Evolutionary conservation across 352 stramenopile species (phyloP).

Genomic region (Elongisporangium undulatum): DNA sequence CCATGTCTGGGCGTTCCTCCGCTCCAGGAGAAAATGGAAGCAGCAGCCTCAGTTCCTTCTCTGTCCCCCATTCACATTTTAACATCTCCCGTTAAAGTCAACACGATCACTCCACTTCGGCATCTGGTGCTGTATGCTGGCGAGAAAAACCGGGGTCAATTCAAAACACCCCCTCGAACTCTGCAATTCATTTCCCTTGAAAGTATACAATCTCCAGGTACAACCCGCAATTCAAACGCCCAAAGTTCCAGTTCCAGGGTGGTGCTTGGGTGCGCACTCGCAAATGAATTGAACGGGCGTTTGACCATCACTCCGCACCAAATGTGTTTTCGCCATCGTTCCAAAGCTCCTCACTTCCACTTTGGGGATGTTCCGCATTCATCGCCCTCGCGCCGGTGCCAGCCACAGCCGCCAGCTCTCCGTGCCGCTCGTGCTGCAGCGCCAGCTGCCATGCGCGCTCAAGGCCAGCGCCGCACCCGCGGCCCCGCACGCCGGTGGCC

Average conservation of each 20-base stretch:
- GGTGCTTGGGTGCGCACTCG: constrained; percentile 7
- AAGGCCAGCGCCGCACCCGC: constrained; percentile 3
- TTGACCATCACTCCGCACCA: constrained; percentile 9
- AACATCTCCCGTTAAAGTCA: background rate
- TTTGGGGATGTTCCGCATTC: constrained; percentile 42
- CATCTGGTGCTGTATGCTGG: background rate
- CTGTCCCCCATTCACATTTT: background rate
- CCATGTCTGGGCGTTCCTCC: background rate
- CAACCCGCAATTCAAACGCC: constrained; percentile 12
- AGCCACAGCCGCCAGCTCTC: constrained; percentile 11
- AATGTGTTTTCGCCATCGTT: constrained; percentile 2
- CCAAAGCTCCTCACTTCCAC: constrained; percentile 11
- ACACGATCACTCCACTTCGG: background rate
- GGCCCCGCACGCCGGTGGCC: background rate
- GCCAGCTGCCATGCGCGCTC: constrained; percentile 12
- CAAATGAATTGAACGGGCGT: constrained; percentile 14
- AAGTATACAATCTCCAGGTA: constrained; percentile 16
- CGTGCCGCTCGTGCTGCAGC: constrained; percentile 12
- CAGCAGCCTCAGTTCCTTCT: background rate
- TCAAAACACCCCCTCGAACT: background rate
- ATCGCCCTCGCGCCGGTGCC: constrained; percentile 19
- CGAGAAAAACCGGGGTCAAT: background rate
- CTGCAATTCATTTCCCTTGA: constrained; percentile 4
- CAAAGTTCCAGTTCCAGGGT: constrained; percentile 2
- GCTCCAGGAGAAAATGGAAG: background rate